Conservation (phyloP, 139 green algal species). For the Tetradesmus lagerheimii region DNA sequence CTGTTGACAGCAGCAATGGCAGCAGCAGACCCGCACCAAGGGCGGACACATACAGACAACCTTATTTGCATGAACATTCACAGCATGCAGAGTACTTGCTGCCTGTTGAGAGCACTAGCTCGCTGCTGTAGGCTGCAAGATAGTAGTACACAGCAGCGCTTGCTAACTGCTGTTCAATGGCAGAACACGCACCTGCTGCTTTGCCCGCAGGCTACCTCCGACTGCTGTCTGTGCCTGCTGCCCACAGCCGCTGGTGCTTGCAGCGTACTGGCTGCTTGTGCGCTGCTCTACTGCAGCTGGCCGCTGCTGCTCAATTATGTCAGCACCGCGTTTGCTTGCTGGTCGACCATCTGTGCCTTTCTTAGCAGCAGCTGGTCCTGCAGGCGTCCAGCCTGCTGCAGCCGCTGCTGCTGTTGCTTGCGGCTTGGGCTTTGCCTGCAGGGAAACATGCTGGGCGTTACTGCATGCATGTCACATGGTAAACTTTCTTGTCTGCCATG, state of each 20-base stretch:
- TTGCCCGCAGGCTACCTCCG: neutral
- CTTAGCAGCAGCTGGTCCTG: neutral
- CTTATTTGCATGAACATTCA: too few species aligned
- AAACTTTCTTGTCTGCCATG: too few species aligned
- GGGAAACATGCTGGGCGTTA: neutral
- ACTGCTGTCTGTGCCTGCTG: neutral
- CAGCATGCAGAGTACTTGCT: too few species aligned
- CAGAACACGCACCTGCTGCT: neutral
- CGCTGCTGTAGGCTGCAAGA: neutral
- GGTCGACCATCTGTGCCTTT: neutral
- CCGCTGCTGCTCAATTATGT: neutral
- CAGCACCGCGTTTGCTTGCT: neutral
- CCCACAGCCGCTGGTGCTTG: neutral
- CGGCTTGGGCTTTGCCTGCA: neutral
- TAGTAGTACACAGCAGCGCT: neutral
- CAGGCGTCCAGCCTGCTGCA: neutral
- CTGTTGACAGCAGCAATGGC: neutral
- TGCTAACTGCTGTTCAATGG: neutral
- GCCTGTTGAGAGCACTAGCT: too few species aligned
- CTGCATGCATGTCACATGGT: neutral
- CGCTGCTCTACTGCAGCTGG: neutral
- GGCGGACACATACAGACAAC: too few species aligned
- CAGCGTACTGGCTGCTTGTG: neutral
- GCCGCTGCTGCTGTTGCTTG: neutral
- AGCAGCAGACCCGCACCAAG: neutral